A percentile compares a stretch with the other conserved stretches of the same genome.
Conservation (phyloP, 345 rosid species). For the Ceriops tagal region DNA sequence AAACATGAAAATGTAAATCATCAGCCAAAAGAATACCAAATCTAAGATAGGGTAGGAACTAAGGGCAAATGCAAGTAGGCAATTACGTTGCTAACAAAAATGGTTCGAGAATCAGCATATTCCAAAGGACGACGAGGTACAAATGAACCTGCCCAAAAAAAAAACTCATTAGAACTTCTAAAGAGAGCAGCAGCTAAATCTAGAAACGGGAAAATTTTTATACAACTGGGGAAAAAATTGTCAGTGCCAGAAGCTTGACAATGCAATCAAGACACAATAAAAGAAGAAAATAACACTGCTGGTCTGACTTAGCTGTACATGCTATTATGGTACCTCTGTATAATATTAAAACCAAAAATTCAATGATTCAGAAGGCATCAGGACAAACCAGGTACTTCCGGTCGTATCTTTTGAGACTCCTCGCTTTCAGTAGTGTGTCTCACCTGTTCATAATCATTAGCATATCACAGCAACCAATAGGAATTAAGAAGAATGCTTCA, state of each 20-base stretch:
- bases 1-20: slow-evolving; percentile 17
- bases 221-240: too few relatives aligned
- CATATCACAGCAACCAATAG: not conserved
- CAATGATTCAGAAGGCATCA: not conserved
- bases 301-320: slow-evolving; percentile 31
- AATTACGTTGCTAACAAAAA: slow-evolving; percentile 84
- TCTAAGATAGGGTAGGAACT: not conserved
- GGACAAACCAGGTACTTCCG: slow-evolving; percentile 59
- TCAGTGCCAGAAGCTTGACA: too few relatives aligned
- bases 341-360: not conserved
- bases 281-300: slow-evolving; percentile 60
- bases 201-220: not conserved
- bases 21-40: slow-evolving; percentile 6
- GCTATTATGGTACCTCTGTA: not conserved
- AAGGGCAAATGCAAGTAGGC: slow-evolving; percentile 3
- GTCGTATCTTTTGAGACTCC: slow-evolving; percentile 39
- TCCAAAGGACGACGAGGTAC: slow-evolving; percentile 58
- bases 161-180: not conserved
- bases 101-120: slow-evolving; percentile 83
- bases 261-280: slow-evolving; percentile 15
- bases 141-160: slow-evolving; percentile 41
- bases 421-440: slow-evolving; percentile 29
- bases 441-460: slow-evolving; percentile 40
- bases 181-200: not conserved
- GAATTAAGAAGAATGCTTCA: slow-evolving; percentile 3